Conservation (phyloP, 208 protist species). For the Zelonia costaricensis region DNA sequence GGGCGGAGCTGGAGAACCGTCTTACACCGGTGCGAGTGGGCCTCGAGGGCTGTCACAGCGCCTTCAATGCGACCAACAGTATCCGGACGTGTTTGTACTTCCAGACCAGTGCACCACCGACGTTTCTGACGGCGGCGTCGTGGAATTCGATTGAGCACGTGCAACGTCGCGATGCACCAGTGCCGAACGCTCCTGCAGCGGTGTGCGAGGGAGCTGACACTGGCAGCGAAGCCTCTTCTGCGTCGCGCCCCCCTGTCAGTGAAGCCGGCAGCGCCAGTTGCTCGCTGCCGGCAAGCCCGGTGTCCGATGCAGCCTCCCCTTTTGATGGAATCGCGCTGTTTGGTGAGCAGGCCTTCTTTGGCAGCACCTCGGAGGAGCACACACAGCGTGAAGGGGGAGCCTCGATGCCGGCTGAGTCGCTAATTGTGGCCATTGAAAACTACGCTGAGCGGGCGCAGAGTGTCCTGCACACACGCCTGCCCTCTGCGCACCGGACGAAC, state of each 20-base stretch:
- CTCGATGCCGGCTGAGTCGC: neutral
- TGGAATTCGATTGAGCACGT: slow-evolving; percentile 64
- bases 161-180: no score
- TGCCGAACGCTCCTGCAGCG: no score
- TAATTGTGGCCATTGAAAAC: slow-evolving; percentile 85
- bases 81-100: slow-evolving; percentile 85
- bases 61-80: slow-evolving; percentile 88
- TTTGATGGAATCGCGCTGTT: slow-evolving; percentile 33
- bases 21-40: slow-evolving; percentile 46
- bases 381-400: neutral
- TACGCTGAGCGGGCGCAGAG: slow-evolving; percentile 70
- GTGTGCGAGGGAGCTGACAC: slow-evolving; percentile 1
- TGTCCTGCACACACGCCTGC: slow-evolving; percentile 52
- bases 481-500: neutral
- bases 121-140: slow-evolving; percentile 47
- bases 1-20: slow-evolving; percentile 17
- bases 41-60: slow-evolving; percentile 76
- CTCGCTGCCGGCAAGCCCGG: no score
- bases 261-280: no score
- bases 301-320: no score
- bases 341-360: slow-evolving; percentile 41
- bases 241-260: no score
- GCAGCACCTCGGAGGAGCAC: neutral
- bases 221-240: no score
- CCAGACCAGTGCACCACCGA: slow-evolving; percentile 53